Base-by-base conservation (phyloP, 2,329 filamentous ascomycete genomes). In the Diaporthe aspalathi region DNA sequence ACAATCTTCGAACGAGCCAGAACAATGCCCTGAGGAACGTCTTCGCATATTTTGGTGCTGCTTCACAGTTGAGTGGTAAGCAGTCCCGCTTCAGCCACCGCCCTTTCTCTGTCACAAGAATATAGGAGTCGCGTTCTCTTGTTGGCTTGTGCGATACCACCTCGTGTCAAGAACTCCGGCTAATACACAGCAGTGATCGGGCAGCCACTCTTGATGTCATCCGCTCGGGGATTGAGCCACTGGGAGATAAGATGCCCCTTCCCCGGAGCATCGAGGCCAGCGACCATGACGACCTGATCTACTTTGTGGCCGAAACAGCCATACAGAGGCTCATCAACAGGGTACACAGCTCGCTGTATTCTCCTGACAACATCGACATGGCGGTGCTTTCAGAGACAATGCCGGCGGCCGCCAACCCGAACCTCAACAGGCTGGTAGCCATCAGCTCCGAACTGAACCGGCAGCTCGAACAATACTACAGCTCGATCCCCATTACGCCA, bases 21-120 rank as follows among this genome's bases (percentile, higher is more conserved):
- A 71, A 6, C 68, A 72, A 5, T 76, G 74, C 14, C 76, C 85
- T 70, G 86, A 90, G 73, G 77, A 84, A 22, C 84, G 86, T 70
- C 81, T 88, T 49, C 84, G 91, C 70, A 88, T 89, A 1, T 93
- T 91, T 74, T 94, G 92, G 92, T 91, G 91, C 38, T 92, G 90
- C 77, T 84, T 93, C 70, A 91, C 93, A 75, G 83, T 93, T 40
- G 92, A 94, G 81, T 93, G 89, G 89, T 91, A 79, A 74, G 80
- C 74, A 68, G 9, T 43, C 29, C 14, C n/a, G 1, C 5, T 8
- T 3, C 54, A n/a, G n/a, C 35, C 14, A 5, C 12, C 53, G 32
- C 29, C 6, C 4, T 38, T 2, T 40, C 1, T 4, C n/a, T n/a
- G 29, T 7, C 12, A n/a, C 14, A 22, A 67, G 32, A 22, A 35